Conservation (phyloP, 2,329 filamentous ascomycete species). For the Talaromyces verruculosus region DNA sequence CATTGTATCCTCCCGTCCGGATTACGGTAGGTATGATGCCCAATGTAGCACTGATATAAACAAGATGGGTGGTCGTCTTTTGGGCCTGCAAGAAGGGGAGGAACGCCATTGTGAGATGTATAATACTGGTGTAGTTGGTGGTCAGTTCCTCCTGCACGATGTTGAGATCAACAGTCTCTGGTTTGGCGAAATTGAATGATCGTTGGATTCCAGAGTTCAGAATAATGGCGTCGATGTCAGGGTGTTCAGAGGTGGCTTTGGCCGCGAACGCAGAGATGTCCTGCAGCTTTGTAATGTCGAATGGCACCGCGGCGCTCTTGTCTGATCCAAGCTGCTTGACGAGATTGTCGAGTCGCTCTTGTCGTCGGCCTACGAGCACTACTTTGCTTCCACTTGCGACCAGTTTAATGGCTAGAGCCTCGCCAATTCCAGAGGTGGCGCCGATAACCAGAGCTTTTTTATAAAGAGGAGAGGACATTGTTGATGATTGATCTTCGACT, state of each 20-base stretch:
- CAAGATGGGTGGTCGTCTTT: constrained; percentile 44
- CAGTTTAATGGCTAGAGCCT: constrained; percentile 52
- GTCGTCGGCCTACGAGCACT: constrained; percentile 52
- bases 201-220: constrained; percentile 57
- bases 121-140: constrained; percentile 54
- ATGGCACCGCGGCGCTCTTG: constrained; percentile 46
- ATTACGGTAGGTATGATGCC: constrained; percentile 7
- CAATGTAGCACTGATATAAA: constrained; percentile 29
- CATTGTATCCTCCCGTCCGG: constrained; percentile 56
- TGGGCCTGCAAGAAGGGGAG: constrained; percentile 52
- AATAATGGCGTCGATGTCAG: constrained; percentile 55
- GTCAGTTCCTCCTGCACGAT: constrained; percentile 48
- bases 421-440: constrained; percentile 49
- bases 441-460: constrained; percentile 56
- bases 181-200: constrained; percentile 51
- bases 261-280: constrained; percentile 35
- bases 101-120: constrained; percentile 53
- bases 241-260: constrained; percentile 43
- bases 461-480: constrained; percentile 48
- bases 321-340: constrained; percentile 48
- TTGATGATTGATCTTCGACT: neutral
- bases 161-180: constrained; percentile 48
- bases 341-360: constrained; percentile 53
- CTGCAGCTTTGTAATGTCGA: constrained; percentile 54
- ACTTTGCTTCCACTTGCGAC: constrained; percentile 50